phyloP scores from a whole-genome alignment of 2,329 filamentous ascomycete species.

The Ophiostoma himal-ulmi region DNA sequence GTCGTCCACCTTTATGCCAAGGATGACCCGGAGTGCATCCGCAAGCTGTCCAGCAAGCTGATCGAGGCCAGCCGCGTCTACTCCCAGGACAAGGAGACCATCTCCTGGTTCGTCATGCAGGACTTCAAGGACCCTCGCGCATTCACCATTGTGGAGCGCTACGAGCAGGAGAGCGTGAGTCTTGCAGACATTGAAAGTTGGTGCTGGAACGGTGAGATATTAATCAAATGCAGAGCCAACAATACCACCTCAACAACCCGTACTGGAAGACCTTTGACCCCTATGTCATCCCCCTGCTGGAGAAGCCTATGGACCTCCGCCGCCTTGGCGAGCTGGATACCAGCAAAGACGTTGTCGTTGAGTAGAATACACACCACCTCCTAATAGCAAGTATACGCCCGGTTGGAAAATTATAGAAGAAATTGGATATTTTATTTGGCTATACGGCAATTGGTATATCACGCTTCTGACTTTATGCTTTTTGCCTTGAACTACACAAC shows the following conservation, averaged over 20 bases:
- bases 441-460: not conserved
- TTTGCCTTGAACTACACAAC: not conserved
- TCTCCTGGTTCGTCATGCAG: conserved; percentile 15
- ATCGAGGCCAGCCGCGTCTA: conserved; percentile 16
- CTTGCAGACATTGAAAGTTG: not conserved
- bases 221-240: not conserved
- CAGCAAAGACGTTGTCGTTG: conserved; percentile 6
- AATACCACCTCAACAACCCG: conserved; percentile 11
- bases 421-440: not conserved
- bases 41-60: conserved; percentile 15
- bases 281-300: conserved; percentile 12
- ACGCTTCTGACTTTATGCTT: not conserved
- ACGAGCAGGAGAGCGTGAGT: conserved; percentile 15
- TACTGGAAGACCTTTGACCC: conserved; percentile 15
- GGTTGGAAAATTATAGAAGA: not conserved
- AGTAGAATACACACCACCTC: not conserved
- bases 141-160: conserved; percentile 15
- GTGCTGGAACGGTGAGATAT: too few species aligned
- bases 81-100: conserved; percentile 15
- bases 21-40: conserved; percentile 12
- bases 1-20: conserved; percentile 14
- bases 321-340: conserved; percentile 13
- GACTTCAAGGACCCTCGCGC: conserved; percentile 11
- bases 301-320: conserved; percentile 15
- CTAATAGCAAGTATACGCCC: not conserved